Conservation (phyloP, 768 basidiomycete genomes). For the Daedalea quercina region DNA sequence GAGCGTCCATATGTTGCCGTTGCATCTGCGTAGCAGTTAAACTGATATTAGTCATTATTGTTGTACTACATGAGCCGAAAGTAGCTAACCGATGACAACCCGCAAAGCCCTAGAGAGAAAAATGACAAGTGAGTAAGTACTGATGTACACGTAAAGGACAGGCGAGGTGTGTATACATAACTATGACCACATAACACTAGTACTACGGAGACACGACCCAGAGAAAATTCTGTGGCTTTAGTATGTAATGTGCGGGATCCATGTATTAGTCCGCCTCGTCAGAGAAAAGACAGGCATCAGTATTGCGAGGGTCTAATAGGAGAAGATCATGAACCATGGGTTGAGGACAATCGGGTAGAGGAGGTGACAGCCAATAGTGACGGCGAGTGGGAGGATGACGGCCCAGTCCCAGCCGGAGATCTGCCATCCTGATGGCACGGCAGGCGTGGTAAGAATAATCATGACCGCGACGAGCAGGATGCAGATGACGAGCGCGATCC, state of each 20-base stretch:
- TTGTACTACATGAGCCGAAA: not conserved
- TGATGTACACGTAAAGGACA: not conserved
- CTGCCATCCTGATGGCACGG: constrained; percentile 60
- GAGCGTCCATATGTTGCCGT: too few relatives aligned
- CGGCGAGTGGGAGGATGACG: constrained; percentile 65
- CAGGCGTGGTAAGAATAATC: constrained; percentile 42
- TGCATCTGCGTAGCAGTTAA: too few relatives aligned
- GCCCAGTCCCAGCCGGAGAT: constrained; percentile 64
- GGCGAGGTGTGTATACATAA: not conserved
- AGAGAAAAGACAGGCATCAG: too few relatives aligned
- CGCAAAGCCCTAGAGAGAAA: not conserved
- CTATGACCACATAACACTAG: too few relatives aligned
- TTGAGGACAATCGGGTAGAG: constrained; percentile 84
- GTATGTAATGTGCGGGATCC: too few relatives aligned
- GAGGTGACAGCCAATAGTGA: constrained; percentile 61
- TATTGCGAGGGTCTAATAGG: constrained; percentile 27
- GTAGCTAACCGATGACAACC: not conserved
- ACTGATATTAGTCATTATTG: not conserved
- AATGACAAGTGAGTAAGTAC: not conserved
- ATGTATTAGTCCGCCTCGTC: too few relatives aligned
- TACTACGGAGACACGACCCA: too few relatives aligned
- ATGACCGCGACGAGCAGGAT: constrained; percentile 45
- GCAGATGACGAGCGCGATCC: constrained; percentile 53
- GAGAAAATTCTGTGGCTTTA: too few relatives aligned
- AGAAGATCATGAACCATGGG: constrained; percentile 86